A percentile compares a stretch with the other conserved stretches of the same genome.
These are phyloP conservation scores for Daucus carota DNA, from an alignment of 129 eudicot species.

Conservation along the genomic window DH1_v3.0 NC_030388.2:2603001-2603500, in stretches of 20 bases:
- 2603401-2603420: background rate
- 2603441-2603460: background rate
- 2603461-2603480: background rate
- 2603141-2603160: constrained; percentile 94
- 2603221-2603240: background rate
- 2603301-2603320: background rate
- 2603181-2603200: background rate
- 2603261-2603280: background rate
- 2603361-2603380: background rate
- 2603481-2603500: background rate
- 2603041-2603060: constrained; percentile 91
- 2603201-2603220: background rate
- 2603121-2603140: constrained; percentile 97
- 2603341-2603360: background rate
- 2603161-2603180: constrained; percentile 15
- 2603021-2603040: constrained; percentile 76
- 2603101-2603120: constrained; percentile 94
- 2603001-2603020: constrained; percentile 65
- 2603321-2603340: background rate
- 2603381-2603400: background rate
- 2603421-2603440: background rate
- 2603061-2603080: constrained; percentile 91
- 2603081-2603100: constrained; percentile 81
- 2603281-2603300: background rate
- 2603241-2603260: background rate